Base-by-base conservation (phyloP, 78 protist species). In the Protostelium mycophagum region DNA sequence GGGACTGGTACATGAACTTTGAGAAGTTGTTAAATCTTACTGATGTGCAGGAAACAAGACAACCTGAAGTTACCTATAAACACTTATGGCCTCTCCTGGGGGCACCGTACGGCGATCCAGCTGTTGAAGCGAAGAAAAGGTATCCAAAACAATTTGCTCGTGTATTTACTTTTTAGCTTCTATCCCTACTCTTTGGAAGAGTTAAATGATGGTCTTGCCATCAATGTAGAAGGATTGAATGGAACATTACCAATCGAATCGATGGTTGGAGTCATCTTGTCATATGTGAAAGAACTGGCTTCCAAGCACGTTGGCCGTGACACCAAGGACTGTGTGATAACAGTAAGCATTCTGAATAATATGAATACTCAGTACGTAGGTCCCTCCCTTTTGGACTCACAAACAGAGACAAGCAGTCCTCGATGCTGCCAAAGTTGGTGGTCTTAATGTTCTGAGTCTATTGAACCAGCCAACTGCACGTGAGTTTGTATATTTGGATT, bases 401-500 rank as follows among this genome's bases (percentile, higher is more conserved):
- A 85, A 84, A 35, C 93, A 94, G 85, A 92, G 97, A 73, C 96
- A 91, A 87, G 96, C 96, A 38, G 34, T 96, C 34, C 63, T 94
- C 35, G 94, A 92, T 87, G 96, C 95, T 9, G 96, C 96, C n/a
- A 83, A 38, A 85, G 83, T 96, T 35, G 94, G 91, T 1, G 94
- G 93, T 36, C 34, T 95, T 28, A 91, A 87, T 34, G 96, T 93
- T 0, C 86, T 93, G n/a, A 89, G 90, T 34, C 90, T 93, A 34
- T 37, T 93, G 86, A 36, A 83, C 5, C 87, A 63, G 34, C 86
- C 39, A 88, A 88, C 87, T 35, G 96, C 92, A 0, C 39, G 89
- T 38, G 84, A 37, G 83, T 1, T 16, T 16, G 16, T 85, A 28
- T 16, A 36, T 16, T 16, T 85, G n/a, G 16, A 23, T 37, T 85